Percentiles rank a stretch among this genome's conserved stretches.
These are phyloP conservation scores for Pseudogymnoascus sp. DNA, from an alignment of 2,329 filamentous ascomycete genomes.

Conservation along the genomic window DNA sequence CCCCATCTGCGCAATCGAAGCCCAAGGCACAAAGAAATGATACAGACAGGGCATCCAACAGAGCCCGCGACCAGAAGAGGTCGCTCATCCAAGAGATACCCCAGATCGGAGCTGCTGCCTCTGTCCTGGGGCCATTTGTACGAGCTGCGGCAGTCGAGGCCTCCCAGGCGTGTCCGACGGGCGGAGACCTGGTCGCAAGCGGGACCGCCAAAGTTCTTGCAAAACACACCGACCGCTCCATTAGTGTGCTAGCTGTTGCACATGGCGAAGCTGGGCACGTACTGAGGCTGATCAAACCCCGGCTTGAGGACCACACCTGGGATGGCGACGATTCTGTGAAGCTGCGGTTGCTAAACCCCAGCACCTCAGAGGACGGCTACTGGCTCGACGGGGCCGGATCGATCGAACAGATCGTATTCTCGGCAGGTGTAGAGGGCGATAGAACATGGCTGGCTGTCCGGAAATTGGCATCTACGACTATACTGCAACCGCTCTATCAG, in stretches of 20 bases:
- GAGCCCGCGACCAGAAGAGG: not conserved
- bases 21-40: constrained; percentile 4
- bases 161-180: not conserved
- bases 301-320: constrained; percentile 22
- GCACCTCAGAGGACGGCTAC: constrained; percentile 20
- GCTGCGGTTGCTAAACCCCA: constrained; percentile 17
- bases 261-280: constrained; percentile 25
- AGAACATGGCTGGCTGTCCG: constrained; percentile 39
- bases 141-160: not conserved
- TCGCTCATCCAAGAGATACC: not conserved
- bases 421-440: constrained; percentile 29
- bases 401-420: constrained; percentile 41
- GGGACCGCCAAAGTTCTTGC: not conserved
- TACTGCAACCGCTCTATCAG: constrained; percentile 31
- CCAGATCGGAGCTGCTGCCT: not conserved
- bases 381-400: constrained; percentile 31
- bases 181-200: not conserved
- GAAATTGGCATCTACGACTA: constrained; percentile 31
- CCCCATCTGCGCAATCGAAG: constrained; percentile 17
- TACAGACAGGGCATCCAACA: not conserved
- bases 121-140: not conserved
- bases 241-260: constrained; percentile 21
- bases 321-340: constrained; percentile 16
- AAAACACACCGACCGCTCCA: not conserved
- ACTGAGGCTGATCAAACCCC: constrained; percentile 22